phyloP scores from a whole-genome alignment of 768 basidiomycete species.

The Porphyrellus cyaneotinctus region DNA sequence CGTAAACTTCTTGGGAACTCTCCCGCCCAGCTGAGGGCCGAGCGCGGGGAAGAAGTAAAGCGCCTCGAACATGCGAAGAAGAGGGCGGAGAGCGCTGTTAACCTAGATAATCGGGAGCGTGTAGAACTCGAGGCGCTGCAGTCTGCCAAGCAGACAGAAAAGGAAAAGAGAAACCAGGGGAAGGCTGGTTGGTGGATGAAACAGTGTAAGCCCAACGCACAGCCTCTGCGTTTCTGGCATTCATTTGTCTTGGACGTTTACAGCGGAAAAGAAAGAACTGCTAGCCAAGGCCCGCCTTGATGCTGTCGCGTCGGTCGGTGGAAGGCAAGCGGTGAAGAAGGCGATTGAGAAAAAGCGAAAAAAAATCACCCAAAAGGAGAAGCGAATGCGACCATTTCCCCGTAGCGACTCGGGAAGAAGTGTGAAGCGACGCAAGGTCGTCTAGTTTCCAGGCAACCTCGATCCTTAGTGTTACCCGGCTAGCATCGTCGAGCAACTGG shows the following conservation, averaged over 20 bases:
- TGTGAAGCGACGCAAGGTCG: conserved; percentile 24
- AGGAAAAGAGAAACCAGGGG: conserved; percentile 62
- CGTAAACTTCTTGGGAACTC: conserved; percentile 58
- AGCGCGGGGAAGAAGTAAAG: conserved; percentile 64
- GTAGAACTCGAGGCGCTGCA: conserved; percentile 67
- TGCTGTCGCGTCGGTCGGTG: conserved; percentile 70
- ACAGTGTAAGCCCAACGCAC: conserved; percentile 47
- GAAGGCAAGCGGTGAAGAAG: conserved; percentile 78
- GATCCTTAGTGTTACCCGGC: neutral
- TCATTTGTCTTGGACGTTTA: neutral
- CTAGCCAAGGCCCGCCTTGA: conserved; percentile 75
- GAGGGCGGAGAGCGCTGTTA: conserved; percentile 71
- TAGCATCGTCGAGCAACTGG: neutral
- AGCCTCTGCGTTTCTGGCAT: neutral
- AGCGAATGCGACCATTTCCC: conserved; percentile 71
- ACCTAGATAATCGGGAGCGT: conserved; percentile 62
- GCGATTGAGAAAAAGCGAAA: conserved; percentile 86
- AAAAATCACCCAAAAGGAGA: conserved; percentile 86
- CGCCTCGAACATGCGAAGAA: conserved; percentile 72
- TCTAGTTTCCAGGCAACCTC: conserved; percentile 1
- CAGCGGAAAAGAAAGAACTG: conserved; percentile 77
- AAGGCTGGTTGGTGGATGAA: conserved; percentile 89
- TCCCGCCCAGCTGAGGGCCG: conserved; percentile 54
- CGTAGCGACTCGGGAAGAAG: conserved; percentile 13
- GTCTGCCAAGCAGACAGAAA: conserved; percentile 43